Base-by-base conservation (phyloP, 78 protist species). In the Dictyostelium capitatum region DNA sequence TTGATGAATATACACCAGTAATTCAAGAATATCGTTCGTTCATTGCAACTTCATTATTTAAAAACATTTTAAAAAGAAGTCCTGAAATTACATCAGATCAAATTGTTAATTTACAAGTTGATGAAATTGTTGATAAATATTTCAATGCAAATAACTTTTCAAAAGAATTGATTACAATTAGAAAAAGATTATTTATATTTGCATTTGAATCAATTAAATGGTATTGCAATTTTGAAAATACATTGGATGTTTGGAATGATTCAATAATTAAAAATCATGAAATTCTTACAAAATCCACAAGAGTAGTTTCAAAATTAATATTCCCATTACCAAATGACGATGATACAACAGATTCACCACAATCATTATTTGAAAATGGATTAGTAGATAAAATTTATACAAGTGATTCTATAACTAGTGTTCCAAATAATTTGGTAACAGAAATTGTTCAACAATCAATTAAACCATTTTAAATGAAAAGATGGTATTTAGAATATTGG, bases 401-500 rank as follows among this genome's bases (percentile, higher is more conserved):
- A 43, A 14, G 10, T 3, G 10, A 11, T 5, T 30, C 17, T n/a
- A 72, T 72, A 7, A 8, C 43, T 75, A 11, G 46, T 17, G 43
- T 46, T 23, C 32, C 17, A n/a, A 73, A 43, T n/a, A 9, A 73
- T 15, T n/a, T 43, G 20, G 4, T 80, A 41, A n/a, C 41, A 5
- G 11, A 48, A 9, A 50, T 75, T 10, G 37, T 75, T 12, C 23
- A 25, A 3, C 43, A 50, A 25, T 43, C 81, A 23, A 50, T 75
- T 25, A 6, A 2, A 75, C 65, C 56, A 20, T 14, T 12, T 2
- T 50, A 23, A 48, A 25, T 14, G 25, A 75, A 48, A 75, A 28
- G 28, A 25, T 19, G n/a, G 81, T 75, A 14, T 19, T 75, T 50
- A 43, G 81, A 75, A 75, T 75, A 7, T 50, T 75, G 14, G 81